These are phyloP conservation scores for Paspalum notatum DNA, from an alignment of 176 grass and related monocot species.

Conservation along the genomic window DNA sequence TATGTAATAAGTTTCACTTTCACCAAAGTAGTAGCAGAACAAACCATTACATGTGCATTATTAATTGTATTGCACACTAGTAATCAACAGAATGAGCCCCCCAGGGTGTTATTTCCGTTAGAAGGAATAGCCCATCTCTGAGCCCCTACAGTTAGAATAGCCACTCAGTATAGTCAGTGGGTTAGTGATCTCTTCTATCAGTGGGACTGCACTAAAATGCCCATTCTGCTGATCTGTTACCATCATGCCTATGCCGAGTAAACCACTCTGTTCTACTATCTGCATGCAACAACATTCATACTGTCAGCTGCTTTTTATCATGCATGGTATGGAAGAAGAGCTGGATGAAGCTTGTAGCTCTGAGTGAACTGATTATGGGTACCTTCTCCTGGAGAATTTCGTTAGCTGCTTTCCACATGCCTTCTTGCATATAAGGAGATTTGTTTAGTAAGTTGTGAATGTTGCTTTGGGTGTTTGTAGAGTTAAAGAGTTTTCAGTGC, in stretches of 20 bases:
- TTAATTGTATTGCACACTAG: conserved; percentile 44
- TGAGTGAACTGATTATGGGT: conserved; percentile 1
- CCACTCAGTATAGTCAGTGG: conserved; percentile 87
- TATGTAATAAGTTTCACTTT: neutral
- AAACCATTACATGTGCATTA: conserved; percentile 43
- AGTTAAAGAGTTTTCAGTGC: conserved; percentile 49
- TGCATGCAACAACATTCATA: conserved; percentile 46
- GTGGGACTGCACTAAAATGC: conserved; percentile 83
- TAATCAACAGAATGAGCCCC: conserved; percentile 43
- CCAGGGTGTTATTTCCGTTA: conserved; percentile 56
- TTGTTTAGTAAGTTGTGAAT: conserved; percentile 26
- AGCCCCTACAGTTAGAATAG: conserved; percentile 82
- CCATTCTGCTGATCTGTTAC: conserved; percentile 73
- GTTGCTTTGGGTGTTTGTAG: neutral
- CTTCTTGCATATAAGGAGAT: conserved; percentile 60
- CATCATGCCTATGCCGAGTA: conserved; percentile 58
- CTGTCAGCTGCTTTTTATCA: neutral
- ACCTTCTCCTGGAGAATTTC: conserved; percentile 89
- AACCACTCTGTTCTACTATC: conserved; percentile 81
- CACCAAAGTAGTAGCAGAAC: conserved; percentile 33
- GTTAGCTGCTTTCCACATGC: conserved; percentile 83
- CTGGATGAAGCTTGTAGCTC: neutral
- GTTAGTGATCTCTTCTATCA: conserved; percentile 72
- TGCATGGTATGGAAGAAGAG: neutral
- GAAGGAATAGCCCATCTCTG: conserved; percentile 88